Base-by-base conservation (phyloP, 1,284 basidiomycete species). In the Papiliotrema fonsecae region DNA sequence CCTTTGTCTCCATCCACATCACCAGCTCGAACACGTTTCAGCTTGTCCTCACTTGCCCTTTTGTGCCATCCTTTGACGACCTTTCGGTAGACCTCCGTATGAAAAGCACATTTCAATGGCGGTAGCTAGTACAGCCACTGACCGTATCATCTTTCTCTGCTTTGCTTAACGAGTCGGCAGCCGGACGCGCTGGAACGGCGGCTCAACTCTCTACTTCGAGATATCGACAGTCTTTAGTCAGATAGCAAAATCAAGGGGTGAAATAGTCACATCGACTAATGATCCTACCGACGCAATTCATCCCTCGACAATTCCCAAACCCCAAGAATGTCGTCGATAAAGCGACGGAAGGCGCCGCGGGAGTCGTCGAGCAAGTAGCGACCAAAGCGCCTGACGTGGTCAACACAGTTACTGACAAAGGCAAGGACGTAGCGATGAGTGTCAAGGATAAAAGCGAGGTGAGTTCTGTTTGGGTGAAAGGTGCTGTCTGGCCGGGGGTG, bases 341-440 rank as follows among this genome's bases (percentile, higher is more conserved):
- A 4, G 56, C 50, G 21, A 42, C 42, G 30, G 47, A 27, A 25
- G 30, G n/a, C 26, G 48, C 36, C 6, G 42, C 30, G 6, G 36
- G 34, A 2, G 48, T 36, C 3, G 28, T 32, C n/a, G 24, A 57
- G 50, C 44, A 36, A 6, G 38, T 13, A 6, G 18, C 6, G 18
- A 26, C 21, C 38, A n/a, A n/a, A n/a, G 38, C 38, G 16, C 16
- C 25, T 6, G 38, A 26, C 16, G 38, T 22, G 6, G 25, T n/a
- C 16, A 40, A 40, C 14, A 26, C 38, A 21, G 38, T 9, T 6
- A 26, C 14, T n/a, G 34, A 35, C 19, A 19, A n/a, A 6, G 19
- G 38, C 18, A 16, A 26, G 22, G 25, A 40, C 38, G 18, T n/a
- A n/a, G n/a, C n/a, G n/a, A n/a, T n/a, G n/a, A n/a, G n/a, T n/a